Evolutionary conservation across 805 yeast genomes (phyloP).

Genomic region (Lachancea lanzarotensis): DNA sequence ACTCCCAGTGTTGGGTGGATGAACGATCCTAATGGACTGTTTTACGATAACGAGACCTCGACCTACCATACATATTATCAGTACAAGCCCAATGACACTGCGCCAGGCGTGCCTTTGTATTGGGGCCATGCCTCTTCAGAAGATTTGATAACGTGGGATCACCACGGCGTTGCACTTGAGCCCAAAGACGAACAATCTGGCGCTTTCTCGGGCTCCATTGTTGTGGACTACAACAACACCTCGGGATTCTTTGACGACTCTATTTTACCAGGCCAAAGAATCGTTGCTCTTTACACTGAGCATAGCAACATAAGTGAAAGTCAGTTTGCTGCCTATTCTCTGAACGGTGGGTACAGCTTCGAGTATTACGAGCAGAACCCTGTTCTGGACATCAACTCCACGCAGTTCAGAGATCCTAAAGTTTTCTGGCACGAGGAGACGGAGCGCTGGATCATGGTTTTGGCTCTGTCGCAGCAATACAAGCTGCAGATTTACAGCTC

Average conservation of each 20-base stretch:
- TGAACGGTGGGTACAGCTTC: conserved; percentile 35
- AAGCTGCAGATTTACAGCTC: conserved; percentile 28
- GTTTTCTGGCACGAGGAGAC: conserved; percentile 32
- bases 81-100: conserved; percentile 32
- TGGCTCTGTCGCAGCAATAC: conserved; percentile 29
- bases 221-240: conserved; percentile 35
- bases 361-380: conserved; percentile 29
- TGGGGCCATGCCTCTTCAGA: conserved; percentile 40
- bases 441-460: conserved; percentile 29
- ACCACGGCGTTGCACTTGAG: conserved; percentile 30
- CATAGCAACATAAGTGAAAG: conserved; percentile 24
- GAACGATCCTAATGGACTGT: conserved; percentile 42
- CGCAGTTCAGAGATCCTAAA: conserved; percentile 35
- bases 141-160: conserved; percentile 33
- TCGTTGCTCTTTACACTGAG: conserved; percentile 35
- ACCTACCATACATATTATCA: conserved; percentile 37
- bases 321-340: conserved; percentile 33
- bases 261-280: conserved; percentile 28
- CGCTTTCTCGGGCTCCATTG: conserved; percentile 35
- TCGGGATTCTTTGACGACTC: conserved; percentile 31
- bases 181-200: conserved; percentile 28
- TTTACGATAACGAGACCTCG: conserved; percentile 28
- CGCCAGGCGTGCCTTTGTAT: conserved; percentile 32
- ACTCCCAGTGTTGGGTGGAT: conserved; percentile 36
- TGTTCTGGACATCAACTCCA: conserved; percentile 28